Evolutionary conservation across 208 protist species (phyloP), one percentile per base, ranked within the genome.

Genomic region (Leishmania gerbilli): DNA sequence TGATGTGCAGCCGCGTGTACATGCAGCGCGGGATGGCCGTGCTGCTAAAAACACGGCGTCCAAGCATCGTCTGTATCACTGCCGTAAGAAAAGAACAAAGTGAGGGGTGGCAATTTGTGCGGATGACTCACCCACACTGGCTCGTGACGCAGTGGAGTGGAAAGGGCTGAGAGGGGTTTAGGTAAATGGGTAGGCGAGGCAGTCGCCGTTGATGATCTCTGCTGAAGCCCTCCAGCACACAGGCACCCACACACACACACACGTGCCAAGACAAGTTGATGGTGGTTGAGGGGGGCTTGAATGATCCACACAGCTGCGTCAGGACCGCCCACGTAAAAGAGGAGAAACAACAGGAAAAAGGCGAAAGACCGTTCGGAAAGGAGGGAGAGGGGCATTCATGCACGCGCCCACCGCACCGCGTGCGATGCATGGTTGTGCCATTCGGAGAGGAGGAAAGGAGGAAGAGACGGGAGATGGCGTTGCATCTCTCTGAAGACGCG

Each of bases 1-100:
- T 92, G 80, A 96, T 95, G 74, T 91, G 87, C 76, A 97, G 88
- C 40, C 86, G 84, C 17, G 89, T 75, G 84, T 96, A 97, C 91
- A 97, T 95, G 45, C 81, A 72, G 65, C 87, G 76, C 19, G 94
- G 94, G 40, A 96, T 95, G 15, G 91, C 76, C 9, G 88, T 81
- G 78, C 92, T 96, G 17, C 87, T 85, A 85, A 97, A 95, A 31
- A 96, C 84, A 51, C 91, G 92, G 65, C 94, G 88, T 37, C 86
- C 86, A 79, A 95, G 90, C 94, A 97, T 97, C 6, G 7, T 77
- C 24, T 5, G 21, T 51, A 74, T 51, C 69, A 34, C 45, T 53
- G 42, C 45, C 45, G 42, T 31, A 53, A 21, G 34, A 53, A n/a
- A 74, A 47, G 19, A 37, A 45, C 53, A 17, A 74, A 34, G 45